A percentile compares a stretch with the other conserved stretches of the same genome.
Evolutionary conservation across 192 early-diverging fungal species (phyloP).

Genomic region (Linnemannia exigua): DNA sequence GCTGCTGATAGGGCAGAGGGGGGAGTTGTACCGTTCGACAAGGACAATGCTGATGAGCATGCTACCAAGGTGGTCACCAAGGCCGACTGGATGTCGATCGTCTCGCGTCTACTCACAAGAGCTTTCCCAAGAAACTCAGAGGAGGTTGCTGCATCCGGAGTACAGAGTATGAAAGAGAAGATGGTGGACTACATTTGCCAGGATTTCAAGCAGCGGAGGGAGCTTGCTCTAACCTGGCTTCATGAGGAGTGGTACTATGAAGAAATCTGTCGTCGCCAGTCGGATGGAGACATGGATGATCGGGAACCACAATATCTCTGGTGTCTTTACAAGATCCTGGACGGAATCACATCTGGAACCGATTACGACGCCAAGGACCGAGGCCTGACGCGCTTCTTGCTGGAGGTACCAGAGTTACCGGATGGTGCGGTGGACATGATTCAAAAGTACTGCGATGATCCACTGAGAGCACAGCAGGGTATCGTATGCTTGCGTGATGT

Average conservation of each 20-base stretch:
- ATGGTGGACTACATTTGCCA: constrained; percentile 71
- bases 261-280: constrained; percentile 31
- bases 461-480: constrained; percentile 57
- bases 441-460: constrained; percentile 75
- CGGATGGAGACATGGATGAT: constrained; percentile 33
- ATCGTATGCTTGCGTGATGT: constrained; percentile 45
- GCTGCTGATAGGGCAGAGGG: not conserved
- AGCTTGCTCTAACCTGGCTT: constrained; percentile 82
- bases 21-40: constrained; percentile 22
- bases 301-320: constrained; percentile 49
- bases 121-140: constrained; percentile 49
- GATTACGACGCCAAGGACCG: constrained; percentile 77
- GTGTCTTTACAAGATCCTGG: constrained; percentile 49
- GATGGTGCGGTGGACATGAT: constrained; percentile 72
- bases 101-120: constrained; percentile 51
- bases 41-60: not conserved
- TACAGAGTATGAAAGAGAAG: constrained; percentile 46
- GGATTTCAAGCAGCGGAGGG: constrained; percentile 76
- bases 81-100: constrained; percentile 57
- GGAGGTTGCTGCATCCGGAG: not conserved
- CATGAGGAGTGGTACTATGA: constrained; percentile 77
- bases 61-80: constrained; percentile 52
- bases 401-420: constrained; percentile 84
- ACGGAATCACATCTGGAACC: constrained; percentile 46
- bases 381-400: constrained; percentile 77